These are phyloP conservation scores for Gyromitra esculenta DNA, from an alignment of 2,329 filamentous ascomycete species.

Conservation along the genomic window DNA sequence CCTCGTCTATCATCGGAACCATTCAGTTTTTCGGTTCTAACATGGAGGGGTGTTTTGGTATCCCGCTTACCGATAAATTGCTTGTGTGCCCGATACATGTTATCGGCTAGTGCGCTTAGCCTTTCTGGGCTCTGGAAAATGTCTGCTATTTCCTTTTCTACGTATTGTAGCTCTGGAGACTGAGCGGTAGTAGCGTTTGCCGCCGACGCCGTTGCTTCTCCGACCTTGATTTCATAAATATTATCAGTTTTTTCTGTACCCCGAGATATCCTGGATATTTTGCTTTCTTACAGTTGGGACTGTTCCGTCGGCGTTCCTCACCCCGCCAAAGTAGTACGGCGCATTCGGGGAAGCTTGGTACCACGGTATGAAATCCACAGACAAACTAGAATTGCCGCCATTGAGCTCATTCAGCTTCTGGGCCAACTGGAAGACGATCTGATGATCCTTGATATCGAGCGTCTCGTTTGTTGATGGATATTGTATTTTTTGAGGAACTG, in stretches of 20 bases:
- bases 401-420: slow-evolving; percentile 71
- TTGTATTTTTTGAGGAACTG: slow-evolving; percentile 65
- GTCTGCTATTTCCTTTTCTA: slow-evolving; percentile 61
- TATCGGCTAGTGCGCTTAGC: slow-evolving; percentile 60
- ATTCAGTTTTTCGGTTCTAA: not conserved
- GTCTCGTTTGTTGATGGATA: slow-evolving; percentile 68
- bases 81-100: slow-evolving; percentile 67
- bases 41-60: not conserved
- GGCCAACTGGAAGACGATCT: slow-evolving; percentile 72
- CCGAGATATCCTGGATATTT: not conserved
- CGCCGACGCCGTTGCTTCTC: slow-evolving; percentile 60
- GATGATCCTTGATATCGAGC: slow-evolving; percentile 70
- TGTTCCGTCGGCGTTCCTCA: slow-evolving; percentile 65
- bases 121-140: slow-evolving; percentile 59
- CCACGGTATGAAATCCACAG: slow-evolving; percentile 72
- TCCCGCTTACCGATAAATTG: slow-evolving; percentile 61
- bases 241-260: not conserved
- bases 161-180: slow-evolving; percentile 60
- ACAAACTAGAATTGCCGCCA: slow-evolving; percentile 63
- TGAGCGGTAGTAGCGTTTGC: slow-evolving; percentile 62
- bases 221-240: slow-evolving; percentile 7
- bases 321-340: slow-evolving; percentile 64
- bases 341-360: slow-evolving; percentile 68
- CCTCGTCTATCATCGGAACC: slow-evolving; percentile 60
- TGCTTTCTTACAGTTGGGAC: slow-evolving; percentile 64